Evolutionary conservation across 257 asterid genomes (phyloP), one percentile per base, ranked within the genome.

Genomic region (Plantago ovata): DNA sequence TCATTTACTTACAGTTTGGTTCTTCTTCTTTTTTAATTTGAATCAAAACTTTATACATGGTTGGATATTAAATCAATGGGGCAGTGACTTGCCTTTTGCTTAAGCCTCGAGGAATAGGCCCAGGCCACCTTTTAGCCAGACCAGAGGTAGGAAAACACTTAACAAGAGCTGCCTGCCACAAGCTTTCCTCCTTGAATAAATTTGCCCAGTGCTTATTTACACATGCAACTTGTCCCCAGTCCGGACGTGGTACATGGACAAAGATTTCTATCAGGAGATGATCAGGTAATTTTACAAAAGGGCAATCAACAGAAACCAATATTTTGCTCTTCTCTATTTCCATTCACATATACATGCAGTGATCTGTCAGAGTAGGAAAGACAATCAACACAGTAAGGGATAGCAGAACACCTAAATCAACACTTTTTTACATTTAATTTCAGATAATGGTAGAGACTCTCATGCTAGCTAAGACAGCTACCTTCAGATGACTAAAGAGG

Each of bases 101-200:
- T 60, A 67, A 52, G 39, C 90, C 94, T 39, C 74, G 76, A 73
- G 94, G 94, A 56, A 86, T 81, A 60, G 94, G 95, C 39, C 94
- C 95, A 1, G 94, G 95, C 90, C 95, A 86, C 56, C 71, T 60
- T 71, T 77, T 72, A 54, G 69, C 76, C 40, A 65, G 83, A 65
- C 52, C 74, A 43, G 88, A 79, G 12, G 64, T 61, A 58, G 95
- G 95, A 47, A 81, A 86, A 64, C 72, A 73, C 65, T 71, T 77
- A 53, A 68, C 6, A 45, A 86, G 81, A 69, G 94, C 94, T 22
- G 90, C 95, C 45, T 53, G 56, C 94, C 95, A 86, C 70, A 84
- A 76, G 70, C 67, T 73, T 13, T 86, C 95, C 71, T 77, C 84
- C 38, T 71, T 80, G 70, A 81, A 86, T 60, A 86, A 72, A 62